phyloP scores from a whole-genome alignment of 2,329 filamentous ascomycete genomes.

The Conoideocrella luteorostrata region DNA sequence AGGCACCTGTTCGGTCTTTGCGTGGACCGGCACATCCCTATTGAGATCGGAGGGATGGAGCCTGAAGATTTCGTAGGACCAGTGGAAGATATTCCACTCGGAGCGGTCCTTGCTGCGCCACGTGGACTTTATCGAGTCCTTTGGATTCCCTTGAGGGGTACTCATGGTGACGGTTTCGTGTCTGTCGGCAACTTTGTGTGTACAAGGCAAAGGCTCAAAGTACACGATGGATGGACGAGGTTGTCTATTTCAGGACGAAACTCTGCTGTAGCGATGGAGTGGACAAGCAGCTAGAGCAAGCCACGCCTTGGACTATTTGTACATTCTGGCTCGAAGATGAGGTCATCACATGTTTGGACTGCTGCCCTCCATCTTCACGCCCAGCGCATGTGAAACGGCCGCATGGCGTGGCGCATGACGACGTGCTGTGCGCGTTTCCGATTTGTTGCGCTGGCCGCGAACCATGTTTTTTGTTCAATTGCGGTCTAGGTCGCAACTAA shows the following conservation, averaged over 20 bases:
- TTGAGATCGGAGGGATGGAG: conserved; percentile 6
- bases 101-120: conserved; percentile 9
- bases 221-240: no score
- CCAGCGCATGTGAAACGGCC: conserved; percentile 5
- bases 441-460: not conserved
- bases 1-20: conserved; percentile 7
- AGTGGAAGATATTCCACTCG: conserved; percentile 8
- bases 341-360: conserved; percentile 4
- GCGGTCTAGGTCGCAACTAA: not conserved
- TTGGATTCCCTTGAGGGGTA: not conserved
- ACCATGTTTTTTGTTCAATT: not conserved
- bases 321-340: not conserved
- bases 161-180: conserved; percentile 1
- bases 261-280: no score
- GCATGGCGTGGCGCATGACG: not conserved
- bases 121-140: conserved; percentile 11
- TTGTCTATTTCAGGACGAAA: no score
- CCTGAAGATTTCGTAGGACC: conserved; percentile 8
- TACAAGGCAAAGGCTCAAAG: no score
- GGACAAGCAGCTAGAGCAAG: no score
- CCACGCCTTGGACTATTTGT: not conserved
- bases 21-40: conserved; percentile 7
- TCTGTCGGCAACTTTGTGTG: no score
- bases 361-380: not conserved
- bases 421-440: not conserved